phyloP scores from a whole-genome alignment of 225 moss, liverwort and hornwort genomes.

The Anthoceros angustus region DNA sequence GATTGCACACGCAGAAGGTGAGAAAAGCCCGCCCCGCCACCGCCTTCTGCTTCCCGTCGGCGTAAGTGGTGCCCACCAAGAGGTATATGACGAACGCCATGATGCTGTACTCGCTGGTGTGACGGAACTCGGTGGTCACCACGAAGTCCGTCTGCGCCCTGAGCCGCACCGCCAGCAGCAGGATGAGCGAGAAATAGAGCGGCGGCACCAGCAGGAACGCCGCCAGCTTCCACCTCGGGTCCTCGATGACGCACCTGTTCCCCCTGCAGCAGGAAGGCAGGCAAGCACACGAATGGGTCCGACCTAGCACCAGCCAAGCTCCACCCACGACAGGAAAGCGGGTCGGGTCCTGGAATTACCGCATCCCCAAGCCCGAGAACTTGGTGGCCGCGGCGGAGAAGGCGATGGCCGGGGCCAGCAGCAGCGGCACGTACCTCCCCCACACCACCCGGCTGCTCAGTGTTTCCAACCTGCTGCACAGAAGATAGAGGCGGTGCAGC shows the following conservation, averaged over 20 bases:
- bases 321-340: not conserved
- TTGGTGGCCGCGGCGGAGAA: constrained; percentile 23
- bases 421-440: constrained; percentile 19
- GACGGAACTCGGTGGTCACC: constrained; percentile 21
- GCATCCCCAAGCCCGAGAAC: constrained; percentile 13
- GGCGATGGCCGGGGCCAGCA: constrained; percentile 22
- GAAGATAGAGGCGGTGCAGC: constrained; percentile 19
- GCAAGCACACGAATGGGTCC: not conserved
- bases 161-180: constrained; percentile 15
- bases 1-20: constrained; percentile 31
- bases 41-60: constrained; percentile 20
- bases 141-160: constrained; percentile 24
- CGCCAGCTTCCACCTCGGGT: constrained; percentile 18
- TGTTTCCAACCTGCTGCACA: constrained; percentile 15
- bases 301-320: not conserved
- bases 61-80: constrained; percentile 30
- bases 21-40: constrained; percentile 32
- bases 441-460: constrained; percentile 13
- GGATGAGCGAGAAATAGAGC: constrained; percentile 23
- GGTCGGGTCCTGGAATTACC: constrained; percentile 14
- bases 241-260: constrained; percentile 17
- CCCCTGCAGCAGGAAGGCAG: constrained; percentile 1
- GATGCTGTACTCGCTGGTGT: constrained; percentile 26
- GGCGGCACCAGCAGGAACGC: constrained; percentile 32
- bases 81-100: constrained; percentile 39